A percentile compares a stretch with the other conserved stretches of the same genome.
phyloP scores from a whole-genome alignment of 2,329 filamentous ascomycete genomes.

The Talaromyces atroroseus region DNA sequence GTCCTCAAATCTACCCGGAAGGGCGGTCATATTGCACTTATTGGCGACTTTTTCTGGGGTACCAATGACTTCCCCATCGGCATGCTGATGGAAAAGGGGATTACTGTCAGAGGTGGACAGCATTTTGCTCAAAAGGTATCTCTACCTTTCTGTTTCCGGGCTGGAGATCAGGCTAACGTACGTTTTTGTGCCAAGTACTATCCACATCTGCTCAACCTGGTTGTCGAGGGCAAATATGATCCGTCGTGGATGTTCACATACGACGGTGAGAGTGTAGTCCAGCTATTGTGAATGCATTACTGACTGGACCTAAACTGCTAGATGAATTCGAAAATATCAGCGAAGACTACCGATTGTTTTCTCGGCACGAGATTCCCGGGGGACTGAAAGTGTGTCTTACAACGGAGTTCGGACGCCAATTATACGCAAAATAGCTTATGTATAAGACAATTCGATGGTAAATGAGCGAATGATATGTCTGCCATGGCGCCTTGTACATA shows the following conservation, averaged over 20 bases:
- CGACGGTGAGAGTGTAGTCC: constrained; percentile 14
- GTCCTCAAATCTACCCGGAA: constrained; percentile 28
- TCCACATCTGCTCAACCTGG: constrained; percentile 25
- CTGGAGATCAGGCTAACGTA: not conserved
- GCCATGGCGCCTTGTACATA: not conserved
- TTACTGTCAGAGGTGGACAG: constrained; percentile 28
- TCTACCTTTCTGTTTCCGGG: not conserved
- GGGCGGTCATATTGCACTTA: constrained; percentile 24
- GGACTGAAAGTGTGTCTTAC: constrained; percentile 26
- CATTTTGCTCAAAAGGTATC: constrained; percentile 21
- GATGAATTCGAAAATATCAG: constrained; percentile 28
- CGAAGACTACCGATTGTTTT: constrained; percentile 20
- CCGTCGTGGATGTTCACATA: constrained; percentile 28
- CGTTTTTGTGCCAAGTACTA: constrained; percentile 21
- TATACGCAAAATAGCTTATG: not conserved
- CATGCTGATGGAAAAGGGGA: constrained; percentile 29
- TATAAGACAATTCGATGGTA: not conserved
- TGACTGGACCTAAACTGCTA: constrained; percentile 1
- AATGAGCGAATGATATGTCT: not conserved
- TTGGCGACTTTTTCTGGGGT: constrained; percentile 26
- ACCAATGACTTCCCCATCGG: constrained; percentile 28
- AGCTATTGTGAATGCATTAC: not conserved
- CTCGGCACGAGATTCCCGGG: constrained; percentile 24
- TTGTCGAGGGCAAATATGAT: constrained; percentile 23
- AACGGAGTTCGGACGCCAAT: constrained; percentile 23